Conservation (phyloP, 2,329 filamentous ascomycete species). For the Cordyceps cicadae region DNA sequence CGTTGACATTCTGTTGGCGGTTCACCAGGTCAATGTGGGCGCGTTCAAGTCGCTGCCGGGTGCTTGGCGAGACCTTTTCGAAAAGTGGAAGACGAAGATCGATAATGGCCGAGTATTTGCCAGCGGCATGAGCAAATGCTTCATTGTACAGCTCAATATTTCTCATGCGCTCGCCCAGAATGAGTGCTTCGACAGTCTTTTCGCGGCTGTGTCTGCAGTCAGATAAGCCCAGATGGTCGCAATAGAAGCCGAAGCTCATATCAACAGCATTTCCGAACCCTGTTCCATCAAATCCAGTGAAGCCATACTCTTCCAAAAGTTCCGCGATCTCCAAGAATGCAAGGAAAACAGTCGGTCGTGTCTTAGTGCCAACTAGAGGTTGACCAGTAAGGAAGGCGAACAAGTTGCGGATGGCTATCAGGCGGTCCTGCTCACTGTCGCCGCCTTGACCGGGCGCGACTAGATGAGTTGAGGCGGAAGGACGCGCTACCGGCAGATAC, state of each 20-base stretch:
- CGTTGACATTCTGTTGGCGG: slow-evolving; percentile 61
- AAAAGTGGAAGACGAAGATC: slow-evolving; percentile 61
- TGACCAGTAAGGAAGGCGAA: slow-evolving; percentile 59
- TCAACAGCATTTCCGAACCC: slow-evolving; percentile 53
- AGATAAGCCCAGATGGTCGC: slow-evolving; percentile 66
- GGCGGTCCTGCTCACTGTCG: slow-evolving; percentile 39
- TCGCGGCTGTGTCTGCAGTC: slow-evolving; percentile 77
- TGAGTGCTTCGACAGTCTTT: slow-evolving; percentile 79
- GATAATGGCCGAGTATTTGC: slow-evolving; percentile 70
- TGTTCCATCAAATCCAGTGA: slow-evolving; percentile 46
- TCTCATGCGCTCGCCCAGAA: slow-evolving; percentile 83
- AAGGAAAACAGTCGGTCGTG: slow-evolving; percentile 43
- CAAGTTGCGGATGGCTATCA: slow-evolving; percentile 54
- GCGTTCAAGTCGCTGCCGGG: slow-evolving; percentile 71
- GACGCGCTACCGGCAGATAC: slow-evolving; percentile 43
- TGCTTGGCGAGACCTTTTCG: slow-evolving; percentile 59
- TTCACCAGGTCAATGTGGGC: slow-evolving; percentile 72
- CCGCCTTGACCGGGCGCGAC: slow-evolving; percentile 25
- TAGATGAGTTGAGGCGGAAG: slow-evolving; percentile 28
- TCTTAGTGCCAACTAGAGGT: slow-evolving; percentile 50
- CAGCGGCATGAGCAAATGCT: slow-evolving; percentile 83
- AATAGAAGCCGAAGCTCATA: slow-evolving; percentile 63
- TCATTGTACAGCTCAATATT: slow-evolving; percentile 79
- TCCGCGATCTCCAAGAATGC: slow-evolving; percentile 46
- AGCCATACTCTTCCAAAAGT: slow-evolving; percentile 50